Evolutionary conservation across 352 stramenopile species (phyloP), one percentile per base, ranked within the genome.

Genomic region (Phytophthora cryptogea): DNA sequence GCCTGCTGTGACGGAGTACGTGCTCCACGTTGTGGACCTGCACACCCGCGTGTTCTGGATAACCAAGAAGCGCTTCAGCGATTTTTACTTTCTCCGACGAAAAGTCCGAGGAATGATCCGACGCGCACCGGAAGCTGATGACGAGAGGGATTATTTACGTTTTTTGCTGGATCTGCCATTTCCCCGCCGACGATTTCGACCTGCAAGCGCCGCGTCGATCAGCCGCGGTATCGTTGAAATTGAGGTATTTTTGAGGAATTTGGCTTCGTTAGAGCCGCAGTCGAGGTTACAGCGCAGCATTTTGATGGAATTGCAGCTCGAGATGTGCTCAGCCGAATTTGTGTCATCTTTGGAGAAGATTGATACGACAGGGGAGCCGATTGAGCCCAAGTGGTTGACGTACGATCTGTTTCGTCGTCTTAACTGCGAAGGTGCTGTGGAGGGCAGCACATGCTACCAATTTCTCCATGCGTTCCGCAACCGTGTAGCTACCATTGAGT

Each of bases 21-120:
- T 90, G 6, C 32, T 94, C 11, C 80, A 94, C 39, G 78, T 94
- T 4, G 72, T 88, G 30, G 84, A 94, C 41, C 46, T 91, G 16
- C 78, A 91, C 64, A 94, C 84, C 4, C 83, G 86, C 54, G 84
- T 94, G 14, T 90, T 94, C 44, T 94, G 84, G 84, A 84, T 89
- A 52, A 80, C 78, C 2, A 90, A 89, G 54, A 94, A 94, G 59
- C 80, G 80, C 8, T 94, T 88, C 46, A 78, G 75, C 30, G 84
- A 94, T 35, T 76, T 93, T 43, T 87, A 83, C 52, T 57, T 74
- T 46, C 74, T 94, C 14, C 78, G 84, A 20, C 83, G 86, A 13
- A 88, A 87, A 73, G 57, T 93, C 32, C 80, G 80, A 27, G 61
- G 63, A 32, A 73, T 83, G 37, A 74, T 86, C 47, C 70, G 70